A percentile compares a stretch with the other conserved stretches of the same genome.
These are phyloP conservation scores for Ganoderma boninense DNA, from an alignment of 1,284 basidiomycete species.

Conservation along the genomic window DNA sequence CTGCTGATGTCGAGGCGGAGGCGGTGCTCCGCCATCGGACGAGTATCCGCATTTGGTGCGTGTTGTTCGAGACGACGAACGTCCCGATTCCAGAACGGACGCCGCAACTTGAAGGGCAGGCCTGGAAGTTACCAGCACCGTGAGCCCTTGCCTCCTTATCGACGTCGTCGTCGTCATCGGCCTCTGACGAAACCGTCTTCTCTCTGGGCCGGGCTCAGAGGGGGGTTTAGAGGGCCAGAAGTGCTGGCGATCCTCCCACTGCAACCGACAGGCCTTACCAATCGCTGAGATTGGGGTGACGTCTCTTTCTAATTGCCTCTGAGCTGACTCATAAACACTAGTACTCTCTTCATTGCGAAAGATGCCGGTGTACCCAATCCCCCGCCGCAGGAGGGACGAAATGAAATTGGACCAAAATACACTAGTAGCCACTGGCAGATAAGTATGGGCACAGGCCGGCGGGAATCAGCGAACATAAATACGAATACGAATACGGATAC, in stretches of 20 bases:
- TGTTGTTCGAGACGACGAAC: slow-evolving; percentile 2
- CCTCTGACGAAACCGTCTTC: not conserved
- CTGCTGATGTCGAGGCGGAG: not conserved
- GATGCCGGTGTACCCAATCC: not conserved
- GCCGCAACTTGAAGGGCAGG: not conserved
- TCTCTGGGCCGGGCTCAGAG: not conserved
- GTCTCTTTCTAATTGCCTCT: not conserved
- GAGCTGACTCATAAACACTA: not conserved
- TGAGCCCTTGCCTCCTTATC: not conserved
- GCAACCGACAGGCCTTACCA: not conserved
- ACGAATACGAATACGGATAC: too few relatives aligned
- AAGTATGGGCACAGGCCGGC: not conserved
- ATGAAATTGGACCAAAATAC: not conserved
- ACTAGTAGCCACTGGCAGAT: not conserved
- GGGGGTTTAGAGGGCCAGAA: not conserved
- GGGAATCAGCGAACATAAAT: not conserved
- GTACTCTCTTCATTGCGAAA: not conserved
- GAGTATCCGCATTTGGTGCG: slow-evolving; percentile 1
- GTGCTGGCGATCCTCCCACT: not conserved
- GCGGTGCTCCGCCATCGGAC: slow-evolving; percentile 1
- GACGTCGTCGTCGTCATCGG: not conserved
- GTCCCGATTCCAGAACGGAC: not conserved
- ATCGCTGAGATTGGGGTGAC: not conserved
- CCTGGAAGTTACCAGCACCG: not conserved
- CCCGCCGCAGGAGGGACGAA: not conserved